These are phyloP conservation scores for Rhodofomes roseus DNA, from an alignment of 1,284 basidiomycete genomes.

Conservation along the genomic window DNA sequence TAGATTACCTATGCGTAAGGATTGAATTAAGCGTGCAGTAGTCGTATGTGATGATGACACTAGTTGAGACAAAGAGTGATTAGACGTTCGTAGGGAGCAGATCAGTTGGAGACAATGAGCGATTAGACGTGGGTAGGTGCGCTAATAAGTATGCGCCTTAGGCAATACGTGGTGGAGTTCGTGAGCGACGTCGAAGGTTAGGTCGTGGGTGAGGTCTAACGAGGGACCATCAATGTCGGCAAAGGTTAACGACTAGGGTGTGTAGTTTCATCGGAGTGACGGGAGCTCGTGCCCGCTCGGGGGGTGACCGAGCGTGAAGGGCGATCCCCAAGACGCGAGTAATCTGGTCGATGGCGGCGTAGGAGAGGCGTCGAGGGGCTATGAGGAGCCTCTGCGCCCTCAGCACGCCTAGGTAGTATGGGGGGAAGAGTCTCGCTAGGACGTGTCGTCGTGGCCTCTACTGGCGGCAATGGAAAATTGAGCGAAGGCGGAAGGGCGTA, in stretches of 20 bases:
- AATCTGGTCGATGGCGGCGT: neutral
- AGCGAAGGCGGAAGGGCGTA: conserved; percentile 1
- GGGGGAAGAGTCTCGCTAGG: conserved; percentile 1
- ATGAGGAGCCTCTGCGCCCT: neutral
- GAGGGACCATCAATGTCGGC: neutral
- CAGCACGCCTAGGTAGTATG: neutral
- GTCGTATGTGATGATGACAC: neutral
- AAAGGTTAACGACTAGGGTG: conserved; percentile 14
- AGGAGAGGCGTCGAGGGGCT: neutral
- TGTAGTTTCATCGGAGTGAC: conserved; percentile 15
- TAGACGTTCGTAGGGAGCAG: conserved; percentile 1
- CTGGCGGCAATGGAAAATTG: neutral
- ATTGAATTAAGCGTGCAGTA: neutral
- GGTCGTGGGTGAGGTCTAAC: conserved; percentile 17
- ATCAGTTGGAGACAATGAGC: neutral
- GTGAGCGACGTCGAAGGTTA: conserved; percentile 20
- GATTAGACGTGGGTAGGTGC: conserved; percentile 1
- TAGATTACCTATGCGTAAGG: conserved; percentile 1
- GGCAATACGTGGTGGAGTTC: conserved; percentile 17
- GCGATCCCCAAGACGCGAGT: neutral
- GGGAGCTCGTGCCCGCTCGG: conserved; percentile 6
- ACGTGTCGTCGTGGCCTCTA: neutral
- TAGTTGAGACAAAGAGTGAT: conserved; percentile 2
- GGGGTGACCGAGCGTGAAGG: neutral
- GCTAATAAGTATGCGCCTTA: neutral